Conservation (phyloP, 495 filamentous ascomycete genomes). For the Penicillium maclennaniae region DNA sequence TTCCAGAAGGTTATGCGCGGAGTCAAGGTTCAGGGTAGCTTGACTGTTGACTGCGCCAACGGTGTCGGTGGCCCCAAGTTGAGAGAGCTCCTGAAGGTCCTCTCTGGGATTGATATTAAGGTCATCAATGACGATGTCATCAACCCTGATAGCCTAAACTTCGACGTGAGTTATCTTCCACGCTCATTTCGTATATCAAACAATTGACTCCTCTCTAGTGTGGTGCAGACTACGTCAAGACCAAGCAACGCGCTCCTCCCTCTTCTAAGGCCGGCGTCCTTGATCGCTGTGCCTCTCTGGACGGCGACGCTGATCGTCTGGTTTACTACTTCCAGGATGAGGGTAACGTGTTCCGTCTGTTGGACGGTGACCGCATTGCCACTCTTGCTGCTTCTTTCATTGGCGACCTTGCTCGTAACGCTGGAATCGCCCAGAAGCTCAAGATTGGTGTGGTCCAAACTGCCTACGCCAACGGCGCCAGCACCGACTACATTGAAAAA, state of each 20-base stretch:
- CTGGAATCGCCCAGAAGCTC: constrained; percentile 73
- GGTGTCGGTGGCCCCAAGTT: constrained; percentile 95
- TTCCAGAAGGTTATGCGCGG: constrained; percentile 77
- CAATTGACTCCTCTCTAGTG: constrained; percentile 50
- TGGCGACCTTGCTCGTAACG: constrained; percentile 74
- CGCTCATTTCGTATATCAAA: not conserved
- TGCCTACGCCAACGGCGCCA: constrained; percentile 95
- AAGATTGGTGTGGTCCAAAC: constrained; percentile 94
- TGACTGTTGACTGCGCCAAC: constrained; percentile 94
- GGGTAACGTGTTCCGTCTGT: constrained; percentile 76
- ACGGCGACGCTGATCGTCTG: constrained; percentile 92
- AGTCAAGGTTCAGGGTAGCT: constrained; percentile 61
- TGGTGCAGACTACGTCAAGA: constrained; percentile 97
- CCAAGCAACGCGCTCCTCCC: constrained; percentile 85
- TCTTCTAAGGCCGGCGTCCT: constrained; percentile 68
- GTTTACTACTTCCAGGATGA: constrained; percentile 92
- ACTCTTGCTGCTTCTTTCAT: constrained; percentile 93
- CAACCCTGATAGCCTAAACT: constrained; percentile 81
- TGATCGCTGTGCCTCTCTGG: constrained; percentile 86
- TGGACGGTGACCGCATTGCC: constrained; percentile 96
- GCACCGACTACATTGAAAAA: constrained; percentile 84
- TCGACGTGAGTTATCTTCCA: constrained; percentile 56
- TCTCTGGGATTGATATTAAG: constrained; percentile 74
- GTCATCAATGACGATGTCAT: constrained; percentile 89
- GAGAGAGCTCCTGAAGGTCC: constrained; percentile 76